A percentile compares a stretch with the other conserved stretches of the same genome.
phyloP scores from a whole-genome alignment of 2,329 filamentous ascomycete species.

The Cytospora piceicola region DNA sequence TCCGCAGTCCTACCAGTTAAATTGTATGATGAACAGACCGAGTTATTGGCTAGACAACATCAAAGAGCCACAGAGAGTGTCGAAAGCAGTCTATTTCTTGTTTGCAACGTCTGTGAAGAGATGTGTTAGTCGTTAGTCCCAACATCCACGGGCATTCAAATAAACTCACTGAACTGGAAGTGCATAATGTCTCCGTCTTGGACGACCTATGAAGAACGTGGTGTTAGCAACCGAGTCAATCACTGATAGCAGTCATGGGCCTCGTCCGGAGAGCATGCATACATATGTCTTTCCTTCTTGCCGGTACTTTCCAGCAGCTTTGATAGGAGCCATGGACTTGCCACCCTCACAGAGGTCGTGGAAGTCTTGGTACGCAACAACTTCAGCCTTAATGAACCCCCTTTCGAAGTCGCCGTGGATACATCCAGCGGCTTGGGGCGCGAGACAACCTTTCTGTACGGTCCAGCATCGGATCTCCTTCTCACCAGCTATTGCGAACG shows the following conservation, averaged over 20 bases:
- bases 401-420: conserved; percentile 50
- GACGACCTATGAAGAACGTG: conserved; percentile 38
- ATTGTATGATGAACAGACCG: no score
- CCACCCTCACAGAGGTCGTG: conserved; percentile 47
- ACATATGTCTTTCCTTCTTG: conserved; percentile 51
- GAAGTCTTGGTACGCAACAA: conserved; percentile 51
- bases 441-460: conserved; percentile 43
- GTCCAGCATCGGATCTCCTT: conserved; percentile 53
- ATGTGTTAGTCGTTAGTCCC: background rate
- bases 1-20: no score
- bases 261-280: conserved; percentile 22
- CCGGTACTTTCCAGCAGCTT: conserved; percentile 50
- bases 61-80: no score
- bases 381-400: conserved; percentile 51
- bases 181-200: conserved; percentile 50
- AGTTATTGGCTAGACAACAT: no score
- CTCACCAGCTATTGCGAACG: conserved; percentile 42
- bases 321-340: conserved; percentile 51
- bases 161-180: conserved; percentile 48
- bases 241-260: background rate
- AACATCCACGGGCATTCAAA: no score
- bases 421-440: conserved; percentile 47
- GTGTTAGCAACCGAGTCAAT: conserved; percentile 32
- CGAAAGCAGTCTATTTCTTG: conserved; percentile 13
- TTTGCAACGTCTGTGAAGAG: conserved; percentile 17